A percentile compares a stretch with the other conserved stretches of the same genome.
Evolutionary conservation across 306 rosid species (phyloP).

Genomic region (Sindora glabra): DNA sequence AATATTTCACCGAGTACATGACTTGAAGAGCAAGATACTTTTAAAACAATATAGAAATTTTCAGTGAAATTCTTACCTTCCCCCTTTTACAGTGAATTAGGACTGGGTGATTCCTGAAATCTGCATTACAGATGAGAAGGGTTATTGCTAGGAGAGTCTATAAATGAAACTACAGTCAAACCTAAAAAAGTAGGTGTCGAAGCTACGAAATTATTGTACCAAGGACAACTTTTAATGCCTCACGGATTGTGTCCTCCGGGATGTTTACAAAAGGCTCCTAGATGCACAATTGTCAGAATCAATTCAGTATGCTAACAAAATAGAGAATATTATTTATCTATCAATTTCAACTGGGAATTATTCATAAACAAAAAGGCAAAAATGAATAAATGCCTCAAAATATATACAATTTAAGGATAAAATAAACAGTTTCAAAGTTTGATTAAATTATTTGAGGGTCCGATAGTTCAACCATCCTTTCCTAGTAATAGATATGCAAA

Average conservation of each 20-base stretch:
- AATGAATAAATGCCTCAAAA: background rate
- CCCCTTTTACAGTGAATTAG: constrained; percentile 96
- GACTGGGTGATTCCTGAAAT: constrained; percentile 84
- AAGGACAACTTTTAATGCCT: constrained; percentile 85
- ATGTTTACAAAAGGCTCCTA: constrained; percentile 97
- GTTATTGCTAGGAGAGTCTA: constrained; percentile 2
- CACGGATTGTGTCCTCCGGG: constrained; percentile 81
- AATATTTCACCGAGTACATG: background rate
- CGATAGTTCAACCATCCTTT: background rate
- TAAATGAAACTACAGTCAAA: background rate
- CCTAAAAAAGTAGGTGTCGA: background rate
- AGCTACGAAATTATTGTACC: constrained; percentile 38
- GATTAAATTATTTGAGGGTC: background rate
- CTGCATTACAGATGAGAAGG: constrained; percentile 37
- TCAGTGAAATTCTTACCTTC: constrained; percentile 43
- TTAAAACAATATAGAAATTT: background rate
- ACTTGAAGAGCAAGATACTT: background rate
- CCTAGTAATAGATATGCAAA: background rate
- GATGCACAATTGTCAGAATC: constrained; percentile 10
- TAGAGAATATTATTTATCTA: background rate
- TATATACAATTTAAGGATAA: background rate
- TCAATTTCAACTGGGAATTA: background rate
- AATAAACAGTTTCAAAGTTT: background rate
- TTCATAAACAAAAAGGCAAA: background rate
- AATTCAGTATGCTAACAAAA: background rate